Evolutionary conservation across 2,329 filamentous ascomycete species (phyloP).

Genomic region (Monascus ruber): DNA sequence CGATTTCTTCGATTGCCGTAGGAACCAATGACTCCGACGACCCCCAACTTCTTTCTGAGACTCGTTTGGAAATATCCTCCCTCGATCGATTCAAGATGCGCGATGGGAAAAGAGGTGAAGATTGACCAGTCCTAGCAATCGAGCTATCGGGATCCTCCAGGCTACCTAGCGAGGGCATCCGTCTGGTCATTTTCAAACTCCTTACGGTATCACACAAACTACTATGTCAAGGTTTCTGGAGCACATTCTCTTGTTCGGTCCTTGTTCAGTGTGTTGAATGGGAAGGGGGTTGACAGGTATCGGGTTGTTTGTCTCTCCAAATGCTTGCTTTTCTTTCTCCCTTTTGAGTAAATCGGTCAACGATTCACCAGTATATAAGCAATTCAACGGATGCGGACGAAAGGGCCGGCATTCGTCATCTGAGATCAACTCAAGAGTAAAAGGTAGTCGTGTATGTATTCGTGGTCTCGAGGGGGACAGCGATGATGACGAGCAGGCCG

Average conservation of each 20-base stretch:
- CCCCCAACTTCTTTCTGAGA: constrained; percentile 12
- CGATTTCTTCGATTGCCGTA: constrained; percentile 10
- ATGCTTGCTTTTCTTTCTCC: constrained; percentile 2
- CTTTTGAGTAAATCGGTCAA: constrained; percentile 1
- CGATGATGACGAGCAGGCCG: no score
- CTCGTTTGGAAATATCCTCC: constrained; percentile 10
- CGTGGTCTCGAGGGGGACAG: not conserved
- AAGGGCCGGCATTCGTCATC: constrained; percentile 23
- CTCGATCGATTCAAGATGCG: not conserved
- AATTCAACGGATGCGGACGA: constrained; percentile 16
- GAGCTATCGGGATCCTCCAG: constrained; percentile 18
- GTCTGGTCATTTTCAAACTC: constrained; percentile 22
- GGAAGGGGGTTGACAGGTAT: no score
- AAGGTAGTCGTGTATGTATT: not conserved
- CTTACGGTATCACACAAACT: constrained; percentile 11
- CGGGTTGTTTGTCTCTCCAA: not conserved
- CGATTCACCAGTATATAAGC: constrained; percentile 14
- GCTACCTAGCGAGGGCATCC: constrained; percentile 17
- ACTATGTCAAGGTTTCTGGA: constrained; percentile 11
- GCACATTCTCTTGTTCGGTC: constrained; percentile 16
- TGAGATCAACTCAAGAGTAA: constrained; percentile 4
- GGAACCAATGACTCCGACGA: constrained; percentile 8
- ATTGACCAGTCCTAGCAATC: constrained; percentile 14
- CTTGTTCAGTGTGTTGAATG: no score
- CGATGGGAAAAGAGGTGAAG: not conserved